Percentiles rank a stretch among this genome's conserved stretches.
Evolutionary conservation across 2,329 filamentous ascomycete species (phyloP).

Genomic region (Aspergillus fumigatus): DNA sequence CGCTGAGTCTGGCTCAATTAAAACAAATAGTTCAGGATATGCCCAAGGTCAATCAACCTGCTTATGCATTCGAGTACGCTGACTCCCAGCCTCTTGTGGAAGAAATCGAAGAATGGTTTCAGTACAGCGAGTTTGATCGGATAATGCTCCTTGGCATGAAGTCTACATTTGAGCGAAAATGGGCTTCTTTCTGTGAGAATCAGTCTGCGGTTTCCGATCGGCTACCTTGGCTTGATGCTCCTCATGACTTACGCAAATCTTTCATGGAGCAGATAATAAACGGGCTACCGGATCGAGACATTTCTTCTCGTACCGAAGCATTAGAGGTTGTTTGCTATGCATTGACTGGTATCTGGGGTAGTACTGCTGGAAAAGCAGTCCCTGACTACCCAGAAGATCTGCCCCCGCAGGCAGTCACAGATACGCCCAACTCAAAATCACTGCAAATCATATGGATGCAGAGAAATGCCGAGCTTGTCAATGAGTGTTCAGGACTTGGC

Average conservation of each 20-base stretch:
- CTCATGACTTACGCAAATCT: conserved; percentile 45
- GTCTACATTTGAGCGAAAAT: conserved; percentile 71
- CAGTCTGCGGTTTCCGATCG: conserved; percentile 33
- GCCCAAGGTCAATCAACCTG: conserved; percentile 62
- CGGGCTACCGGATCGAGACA: conserved; percentile 35
- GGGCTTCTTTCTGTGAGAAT: conserved; percentile 53
- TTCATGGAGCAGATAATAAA: conserved; percentile 39
- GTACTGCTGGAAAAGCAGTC: conserved; percentile 53
- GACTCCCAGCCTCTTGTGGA: conserved; percentile 72
- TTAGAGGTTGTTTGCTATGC: conserved; percentile 49
- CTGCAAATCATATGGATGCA: conserved; percentile 47
- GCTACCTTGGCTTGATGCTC: conserved; percentile 63
- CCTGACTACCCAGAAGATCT: conserved; percentile 28
- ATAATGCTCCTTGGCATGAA: conserved; percentile 71
- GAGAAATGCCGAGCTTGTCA: conserved; percentile 36
- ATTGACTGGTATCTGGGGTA: conserved; percentile 65
- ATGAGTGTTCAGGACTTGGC: conserved; percentile 32
- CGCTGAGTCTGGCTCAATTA: conserved; percentile 69
- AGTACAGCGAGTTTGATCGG: conserved; percentile 82
- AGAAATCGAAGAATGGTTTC: conserved; percentile 97
- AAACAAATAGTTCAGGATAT: conserved; percentile 69
- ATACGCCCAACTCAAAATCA: conserved; percentile 44
- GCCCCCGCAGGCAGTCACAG: conserved; percentile 34
- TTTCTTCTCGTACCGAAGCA: conserved; percentile 41
- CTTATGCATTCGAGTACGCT: conserved; percentile 81